A percentile compares a stretch with the other conserved stretches of the same genome.
Evolutionary conservation across 164 flowering plant species (phyloP).

Genomic region (Magnolia changhungtana): DNA sequence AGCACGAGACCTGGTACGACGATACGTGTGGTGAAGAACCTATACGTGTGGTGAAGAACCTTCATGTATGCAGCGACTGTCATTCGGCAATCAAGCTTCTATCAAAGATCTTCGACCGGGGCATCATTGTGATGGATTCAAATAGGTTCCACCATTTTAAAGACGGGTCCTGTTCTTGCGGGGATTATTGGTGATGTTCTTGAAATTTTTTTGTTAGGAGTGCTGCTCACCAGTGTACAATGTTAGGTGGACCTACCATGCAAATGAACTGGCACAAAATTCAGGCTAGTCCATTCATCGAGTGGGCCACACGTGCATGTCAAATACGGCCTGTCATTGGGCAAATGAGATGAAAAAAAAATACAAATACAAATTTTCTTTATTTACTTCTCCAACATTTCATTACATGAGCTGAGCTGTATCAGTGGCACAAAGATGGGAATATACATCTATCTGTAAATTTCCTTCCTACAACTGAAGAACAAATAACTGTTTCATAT

Average conservation of each 20-base stretch:
- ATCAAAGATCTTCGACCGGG: slow-evolving; percentile 6
- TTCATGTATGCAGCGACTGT: slow-evolving; percentile 10
- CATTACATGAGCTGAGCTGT: not conserved
- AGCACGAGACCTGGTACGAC: slow-evolving; percentile 14
- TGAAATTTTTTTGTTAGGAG: not conserved
- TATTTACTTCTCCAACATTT: not conserved
- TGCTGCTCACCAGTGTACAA: not conserved
- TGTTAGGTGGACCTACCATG: too few species aligned
- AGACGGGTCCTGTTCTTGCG: slow-evolving; percentile 14
- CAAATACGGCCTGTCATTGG: not conserved
- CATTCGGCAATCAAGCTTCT: slow-evolving; percentile 10
- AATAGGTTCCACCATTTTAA: slow-evolving; percentile 11
- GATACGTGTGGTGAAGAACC: slow-evolving; percentile 6
- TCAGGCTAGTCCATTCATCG: not conserved
- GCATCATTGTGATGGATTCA: slow-evolving; percentile 2
- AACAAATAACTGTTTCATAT: not conserved
- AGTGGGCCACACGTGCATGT: not conserved
- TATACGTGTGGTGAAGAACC: not conserved
- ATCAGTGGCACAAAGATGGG: not conserved
- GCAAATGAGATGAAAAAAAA: not conserved
- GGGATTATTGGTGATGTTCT: slow-evolving; percentile 12
- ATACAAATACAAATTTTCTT: not conserved
- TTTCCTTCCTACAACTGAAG: not conserved
- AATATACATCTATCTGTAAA: not conserved
- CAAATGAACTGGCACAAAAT: too few species aligned